Evolutionary conservation across 176 grass and related monocot genomes (phyloP).

Genomic region (Melocanna baccifera): DNA sequence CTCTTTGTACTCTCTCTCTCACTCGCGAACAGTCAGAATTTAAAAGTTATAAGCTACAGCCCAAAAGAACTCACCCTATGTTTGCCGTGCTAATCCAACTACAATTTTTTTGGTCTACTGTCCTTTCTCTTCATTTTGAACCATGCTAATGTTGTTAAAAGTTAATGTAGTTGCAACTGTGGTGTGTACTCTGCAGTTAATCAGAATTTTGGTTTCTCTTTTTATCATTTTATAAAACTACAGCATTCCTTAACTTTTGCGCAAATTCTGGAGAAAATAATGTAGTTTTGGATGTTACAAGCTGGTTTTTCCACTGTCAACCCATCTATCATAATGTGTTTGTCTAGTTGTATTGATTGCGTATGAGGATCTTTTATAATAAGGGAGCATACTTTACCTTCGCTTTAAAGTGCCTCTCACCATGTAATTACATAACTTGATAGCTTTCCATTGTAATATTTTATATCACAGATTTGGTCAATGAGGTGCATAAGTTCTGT

Average conservation of each 20-base stretch:
- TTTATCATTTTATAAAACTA: neutral
- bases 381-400: constrained; percentile 1
- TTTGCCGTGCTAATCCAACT: neutral
- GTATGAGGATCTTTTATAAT: neutral
- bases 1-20: too few relatives aligned
- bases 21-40: too few relatives aligned
- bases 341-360: neutral
- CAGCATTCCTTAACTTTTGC: neutral
- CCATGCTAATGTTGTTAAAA: constrained; percentile 8
- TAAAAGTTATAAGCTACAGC: too few relatives aligned
- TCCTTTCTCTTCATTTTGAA: constrained; percentile 15
- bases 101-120: neutral
- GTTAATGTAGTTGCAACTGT: neutral
- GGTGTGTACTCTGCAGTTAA: neutral
- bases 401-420: neutral
- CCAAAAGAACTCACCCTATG: too few relatives aligned
- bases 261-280: neutral
- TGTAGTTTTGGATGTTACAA: neutral
- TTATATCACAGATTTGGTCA: constrained; percentile 69
- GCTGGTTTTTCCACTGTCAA: neutral
- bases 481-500: constrained; percentile 65
- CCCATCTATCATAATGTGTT: neutral
- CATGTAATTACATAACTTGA: constrained; percentile 19
- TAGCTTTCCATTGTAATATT: constrained; percentile 27
- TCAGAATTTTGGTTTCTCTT: neutral